Percentiles rank a stretch among this genome's conserved stretches.
These are phyloP conservation scores for Brettanomyces custersianus DNA, from an alignment of 805 yeast species.

Conservation along the genomic window DNA sequence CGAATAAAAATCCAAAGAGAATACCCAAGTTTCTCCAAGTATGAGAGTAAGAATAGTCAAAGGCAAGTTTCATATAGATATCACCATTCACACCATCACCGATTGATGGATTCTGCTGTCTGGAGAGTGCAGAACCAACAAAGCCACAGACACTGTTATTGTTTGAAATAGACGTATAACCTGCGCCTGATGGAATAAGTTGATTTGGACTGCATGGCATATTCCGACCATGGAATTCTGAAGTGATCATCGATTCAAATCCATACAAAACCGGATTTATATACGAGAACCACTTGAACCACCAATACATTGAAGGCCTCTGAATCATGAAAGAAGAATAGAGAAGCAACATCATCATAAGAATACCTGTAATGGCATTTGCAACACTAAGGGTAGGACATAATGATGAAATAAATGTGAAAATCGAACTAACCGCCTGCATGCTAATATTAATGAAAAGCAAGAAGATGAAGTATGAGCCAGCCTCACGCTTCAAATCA, in stretches of 20 bases:
- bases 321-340: slow-evolving; percentile 65
- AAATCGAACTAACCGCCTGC: slow-evolving; percentile 39
- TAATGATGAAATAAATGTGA: slow-evolving; percentile 43
- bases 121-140: slow-evolving; percentile 35
- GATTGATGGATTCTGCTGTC: slow-evolving; percentile 15
- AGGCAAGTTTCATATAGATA: slow-evolving; percentile 35
- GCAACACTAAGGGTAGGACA: slow-evolving; percentile 44
- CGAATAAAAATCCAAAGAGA: slow-evolving; percentile 30
- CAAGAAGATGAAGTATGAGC: slow-evolving; percentile 44
- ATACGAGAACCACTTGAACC: slow-evolving; percentile 51
- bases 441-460: slow-evolving; percentile 30
- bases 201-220: slow-evolving; percentile 38
- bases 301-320: slow-evolving; percentile 46
- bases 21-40: slow-evolving; percentile 76
- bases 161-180: slow-evolving; percentile 34
- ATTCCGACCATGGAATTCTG: slow-evolving; percentile 46
- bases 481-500: slow-evolving; percentile 40
- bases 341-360: slow-evolving; percentile 40
- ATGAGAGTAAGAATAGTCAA: slow-evolving; percentile 44
- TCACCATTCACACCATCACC: slow-evolving; percentile 42
- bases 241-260: slow-evolving; percentile 46
- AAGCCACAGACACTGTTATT: slow-evolving; percentile 40
- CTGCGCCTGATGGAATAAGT: slow-evolving; percentile 46
- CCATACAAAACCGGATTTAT: slow-evolving; percentile 39
- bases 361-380: slow-evolving; percentile 50